Evolutionary conservation across 2,329 filamentous ascomycete genomes (phyloP).

Genomic region (Neonectria neomacrospora): DNA sequence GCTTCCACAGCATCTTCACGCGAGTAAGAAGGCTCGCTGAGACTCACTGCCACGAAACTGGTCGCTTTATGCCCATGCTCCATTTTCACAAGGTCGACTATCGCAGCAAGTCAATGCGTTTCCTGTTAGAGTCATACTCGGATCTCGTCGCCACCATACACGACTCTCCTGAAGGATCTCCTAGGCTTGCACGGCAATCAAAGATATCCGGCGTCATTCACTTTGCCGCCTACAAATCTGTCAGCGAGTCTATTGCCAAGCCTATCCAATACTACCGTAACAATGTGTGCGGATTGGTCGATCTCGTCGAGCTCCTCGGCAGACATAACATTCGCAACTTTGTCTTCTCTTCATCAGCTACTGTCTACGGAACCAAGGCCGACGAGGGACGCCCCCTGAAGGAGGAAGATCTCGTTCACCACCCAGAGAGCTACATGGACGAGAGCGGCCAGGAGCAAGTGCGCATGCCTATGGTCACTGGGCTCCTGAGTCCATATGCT

Average conservation of each 20-base stretch:
- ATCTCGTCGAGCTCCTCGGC: slow-evolving; percentile 66
- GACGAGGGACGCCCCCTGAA: slow-evolving; percentile 62
- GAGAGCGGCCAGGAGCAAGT: slow-evolving; percentile 52
- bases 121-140: slow-evolving; percentile 51
- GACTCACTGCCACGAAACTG: slow-evolving; percentile 19
- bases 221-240: slow-evolving; percentile 75
- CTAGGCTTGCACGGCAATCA: slow-evolving; percentile 24
- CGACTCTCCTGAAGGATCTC: slow-evolving; percentile 22
- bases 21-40: slow-evolving; percentile 28
- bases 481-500: slow-evolving; percentile 73
- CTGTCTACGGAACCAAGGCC: slow-evolving; percentile 70
- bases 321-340: slow-evolving; percentile 72
- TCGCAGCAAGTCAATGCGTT: slow-evolving; percentile 51
- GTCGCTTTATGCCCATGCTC: slow-evolving; percentile 39
- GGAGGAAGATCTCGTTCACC: slow-evolving; percentile 53
- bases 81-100: slow-evolving; percentile 55
- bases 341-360: slow-evolving; percentile 75
- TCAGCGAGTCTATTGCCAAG: slow-evolving; percentile 69
- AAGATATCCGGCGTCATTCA: slow-evolving; percentile 68
- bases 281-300: slow-evolving; percentile 72
- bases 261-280: slow-evolving; percentile 75
- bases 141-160: slow-evolving; percentile 22
- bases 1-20: slow-evolving; percentile 43
- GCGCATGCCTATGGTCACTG: slow-evolving; percentile 45
- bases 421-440: slow-evolving; percentile 58